Evolutionary conservation across 2,329 filamentous ascomycete genomes (phyloP), one percentile per base, ranked within the genome.

Genomic region (Fusarium dlaminii): DNA sequence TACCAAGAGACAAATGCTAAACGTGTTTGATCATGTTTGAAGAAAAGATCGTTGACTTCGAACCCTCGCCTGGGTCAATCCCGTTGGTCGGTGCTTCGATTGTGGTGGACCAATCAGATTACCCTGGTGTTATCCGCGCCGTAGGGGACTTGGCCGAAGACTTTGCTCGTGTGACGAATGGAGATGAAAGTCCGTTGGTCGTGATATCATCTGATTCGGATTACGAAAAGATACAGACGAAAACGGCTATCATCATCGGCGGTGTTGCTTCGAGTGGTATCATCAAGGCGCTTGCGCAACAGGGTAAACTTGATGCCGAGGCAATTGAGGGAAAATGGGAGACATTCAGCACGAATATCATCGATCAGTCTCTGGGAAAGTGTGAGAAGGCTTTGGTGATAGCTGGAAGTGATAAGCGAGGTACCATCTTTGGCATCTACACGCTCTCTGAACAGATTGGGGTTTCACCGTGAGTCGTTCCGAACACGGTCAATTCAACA

Each of bases 391-490:
- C 52, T 20, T 5, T 75, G 7, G 29, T 63, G 0, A 61, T 75
- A 8, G n/a, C 56, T 8, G 73, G 73, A 1, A 70, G 65, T 10
- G 72, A 75, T 4, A 73, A 75, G 32, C 45, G 72, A 40, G 73
- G 73, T 14, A 29, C 62, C 3, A 58, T 75, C 0, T 75, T 70
- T 18, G 73, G 73, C 3, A 24, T 60, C 1, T 75, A 75, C 15
- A 74, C 72, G 3, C 39, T 75, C 0, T 75, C 73, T 0, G 72
- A 73, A 12, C 72, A 75, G 4, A 73, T 75, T 10, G 72, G 73
- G 0, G 66, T 75, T 4, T 75, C 73, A 0, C 73, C 73, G 69
- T 75, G n/a, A 60, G 72, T 42, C 17, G 18, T 17, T 12, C n/a
- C 32, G 2, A 8, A 8, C 4, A 6, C 0, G 0, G 3, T 6